Percentiles rank a stretch among this genome's conserved stretches.
Evolutionary conservation across 2,329 filamentous ascomycete genomes (phyloP).

Genomic region (Aureobasidium sp.): DNA sequence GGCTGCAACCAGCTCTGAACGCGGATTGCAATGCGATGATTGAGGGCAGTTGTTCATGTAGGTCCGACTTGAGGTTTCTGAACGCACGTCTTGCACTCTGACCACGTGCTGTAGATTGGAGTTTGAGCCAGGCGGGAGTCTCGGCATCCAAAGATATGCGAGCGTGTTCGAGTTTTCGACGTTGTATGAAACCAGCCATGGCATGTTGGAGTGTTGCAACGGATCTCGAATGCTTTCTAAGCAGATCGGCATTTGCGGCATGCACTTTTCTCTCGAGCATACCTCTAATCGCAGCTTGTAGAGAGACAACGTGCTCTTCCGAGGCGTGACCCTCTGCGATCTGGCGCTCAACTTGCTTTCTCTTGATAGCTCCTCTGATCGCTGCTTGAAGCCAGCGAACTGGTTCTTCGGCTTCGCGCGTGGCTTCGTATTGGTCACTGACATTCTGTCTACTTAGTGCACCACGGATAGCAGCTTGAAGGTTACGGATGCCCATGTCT

Average conservation of each 20-base stretch:
- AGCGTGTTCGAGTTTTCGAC: slow-evolving; percentile 15
- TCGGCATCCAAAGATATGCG: neutral
- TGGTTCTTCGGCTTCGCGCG: slow-evolving; percentile 27
- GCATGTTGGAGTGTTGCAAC: slow-evolving; percentile 31
- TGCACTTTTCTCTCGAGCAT: slow-evolving; percentile 44
- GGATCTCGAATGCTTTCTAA: slow-evolving; percentile 33
- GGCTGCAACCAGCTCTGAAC: slow-evolving; percentile 24
- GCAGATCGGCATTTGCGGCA: slow-evolving; percentile 40
- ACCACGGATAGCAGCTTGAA: slow-evolving; percentile 38
- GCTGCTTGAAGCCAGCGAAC: slow-evolving; percentile 32
- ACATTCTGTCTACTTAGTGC: slow-evolving; percentile 46
- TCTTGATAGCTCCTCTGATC: slow-evolving; percentile 39
- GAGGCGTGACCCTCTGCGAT: slow-evolving; percentile 55
- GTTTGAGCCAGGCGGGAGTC: slow-evolving; percentile 4
- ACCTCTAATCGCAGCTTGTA: slow-evolving; percentile 54
- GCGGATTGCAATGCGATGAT: slow-evolving; percentile 31
- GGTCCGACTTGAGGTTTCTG: slow-evolving; percentile 7
- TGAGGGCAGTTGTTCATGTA: slow-evolving; percentile 1
- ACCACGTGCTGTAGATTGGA: slow-evolving; percentile 13
- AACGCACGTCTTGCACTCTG: neutral
- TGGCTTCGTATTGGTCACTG: slow-evolving; percentile 38
- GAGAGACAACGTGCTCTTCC: slow-evolving; percentile 46
- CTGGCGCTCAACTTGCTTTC: slow-evolving; percentile 37
- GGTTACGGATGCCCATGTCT: slow-evolving; percentile 35
- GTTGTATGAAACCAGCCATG: slow-evolving; percentile 32